Conservation (phyloP, 2,329 filamentous ascomycete genomes). For the Zopfia rhizophila region DNA sequence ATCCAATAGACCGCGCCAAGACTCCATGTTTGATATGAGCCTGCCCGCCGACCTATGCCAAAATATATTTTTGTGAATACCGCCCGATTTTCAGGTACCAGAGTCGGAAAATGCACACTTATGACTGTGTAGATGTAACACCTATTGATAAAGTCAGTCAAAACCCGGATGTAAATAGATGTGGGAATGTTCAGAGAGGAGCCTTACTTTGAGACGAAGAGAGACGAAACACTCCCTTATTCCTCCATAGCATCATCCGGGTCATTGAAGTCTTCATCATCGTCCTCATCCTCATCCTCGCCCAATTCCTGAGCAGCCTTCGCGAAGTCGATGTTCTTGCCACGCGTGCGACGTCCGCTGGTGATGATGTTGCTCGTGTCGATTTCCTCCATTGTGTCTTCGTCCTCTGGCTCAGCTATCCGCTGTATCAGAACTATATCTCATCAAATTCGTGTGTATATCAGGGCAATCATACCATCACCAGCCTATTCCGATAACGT, state of each 20-base stretch:
- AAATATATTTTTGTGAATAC: constrained; percentile 23
- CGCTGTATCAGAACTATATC: constrained; percentile 32
- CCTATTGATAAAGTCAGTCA: neutral
- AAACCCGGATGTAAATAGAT: neutral
- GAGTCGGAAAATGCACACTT: too few species aligned
- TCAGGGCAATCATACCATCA: constrained; percentile 45
- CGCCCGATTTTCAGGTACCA: constrained; percentile 17
- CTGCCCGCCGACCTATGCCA: constrained; percentile 38
- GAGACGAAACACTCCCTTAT: constrained; percentile 32
- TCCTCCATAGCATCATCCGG: constrained; percentile 77
- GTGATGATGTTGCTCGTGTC: constrained; percentile 87
- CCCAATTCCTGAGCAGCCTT: constrained; percentile 85
- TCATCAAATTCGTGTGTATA: constrained; percentile 10
- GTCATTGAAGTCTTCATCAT: constrained; percentile 74
- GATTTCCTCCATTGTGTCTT: constrained; percentile 89
- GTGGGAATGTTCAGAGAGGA: neutral
- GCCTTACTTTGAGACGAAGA: constrained; percentile 34
- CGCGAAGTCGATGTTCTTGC: constrained; percentile 90
- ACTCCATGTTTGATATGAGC: constrained; percentile 35
- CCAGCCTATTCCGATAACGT: constrained; percentile 35
- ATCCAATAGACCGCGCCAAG: constrained; percentile 33
- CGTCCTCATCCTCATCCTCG: constrained; percentile 80
- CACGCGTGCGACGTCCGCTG: constrained; percentile 84
- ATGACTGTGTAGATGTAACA: constrained; percentile 26
- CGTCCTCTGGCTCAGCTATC: constrained; percentile 75